phyloP scores from a whole-genome alignment of 495 filamentous ascomycete genomes.

The Neurospora sp. region DNA sequence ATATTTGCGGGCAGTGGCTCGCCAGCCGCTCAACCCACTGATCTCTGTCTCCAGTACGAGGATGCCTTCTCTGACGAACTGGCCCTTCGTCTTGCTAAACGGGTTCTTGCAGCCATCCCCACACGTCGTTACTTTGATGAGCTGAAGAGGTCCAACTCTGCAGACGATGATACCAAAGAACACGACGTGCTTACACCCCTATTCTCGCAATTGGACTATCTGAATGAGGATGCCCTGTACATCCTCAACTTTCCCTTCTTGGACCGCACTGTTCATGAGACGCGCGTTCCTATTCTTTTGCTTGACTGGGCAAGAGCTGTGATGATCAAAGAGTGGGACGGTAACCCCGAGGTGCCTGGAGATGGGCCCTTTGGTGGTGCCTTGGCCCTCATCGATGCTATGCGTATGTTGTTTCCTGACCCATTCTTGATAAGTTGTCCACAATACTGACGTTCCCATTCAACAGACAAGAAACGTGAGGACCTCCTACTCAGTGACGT shows the following conservation, averaged over 20 bases:
- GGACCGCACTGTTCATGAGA: conserved; percentile 39
- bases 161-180: conserved; percentile 17
- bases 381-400: conserved; percentile 60
- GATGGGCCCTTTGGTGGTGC: conserved; percentile 62
- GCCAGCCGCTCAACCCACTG: conserved; percentile 27
- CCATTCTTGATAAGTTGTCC: not conserved
- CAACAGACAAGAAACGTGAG: conserved; percentile 46
- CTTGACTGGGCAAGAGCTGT: conserved; percentile 71
- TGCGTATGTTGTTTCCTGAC: conserved; percentile 43
- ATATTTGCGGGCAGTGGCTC: conserved; percentile 26
- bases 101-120: conserved; percentile 40
- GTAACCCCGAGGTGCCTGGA: conserved; percentile 53
- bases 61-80: conserved; percentile 43
- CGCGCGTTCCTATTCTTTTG: conserved; percentile 44
- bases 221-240: conserved; percentile 26
- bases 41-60: conserved; percentile 43
- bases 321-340: conserved; percentile 69
- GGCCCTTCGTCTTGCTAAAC: conserved; percentile 38
- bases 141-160: conserved; percentile 21
- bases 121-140: conserved; percentile 37
- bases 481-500: conserved; percentile 52
- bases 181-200: conserved; percentile 35
- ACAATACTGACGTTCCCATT: conserved; percentile 3
- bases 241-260: conserved; percentile 35
- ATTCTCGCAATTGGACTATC: conserved; percentile 38